phyloP scores from a whole-genome alignment of 2,329 filamentous ascomycete genomes.

The Exophiala spinifera region DNA sequence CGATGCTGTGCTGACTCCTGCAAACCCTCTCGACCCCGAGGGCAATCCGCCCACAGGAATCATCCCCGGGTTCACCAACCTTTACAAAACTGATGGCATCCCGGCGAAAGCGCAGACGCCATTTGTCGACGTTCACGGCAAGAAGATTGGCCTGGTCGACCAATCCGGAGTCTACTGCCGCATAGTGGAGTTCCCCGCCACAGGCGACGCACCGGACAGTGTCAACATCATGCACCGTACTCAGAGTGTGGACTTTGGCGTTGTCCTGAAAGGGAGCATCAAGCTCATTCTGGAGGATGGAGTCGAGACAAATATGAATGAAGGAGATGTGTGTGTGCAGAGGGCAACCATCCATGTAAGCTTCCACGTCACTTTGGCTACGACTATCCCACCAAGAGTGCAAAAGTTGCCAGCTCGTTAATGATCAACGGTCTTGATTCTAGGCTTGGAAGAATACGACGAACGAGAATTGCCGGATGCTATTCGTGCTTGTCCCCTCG shows the following conservation, averaged over 20 bases:
- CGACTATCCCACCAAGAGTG: too few relatives aligned
- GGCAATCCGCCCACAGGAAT: conserved; percentile 24
- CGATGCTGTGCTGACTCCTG: conserved; percentile 30
- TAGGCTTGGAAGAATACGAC: conserved; percentile 25
- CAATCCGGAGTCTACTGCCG: conserved; percentile 26
- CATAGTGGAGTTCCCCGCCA: conserved; percentile 32
- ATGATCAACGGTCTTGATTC: not conserved
- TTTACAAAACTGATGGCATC: conserved; percentile 29
- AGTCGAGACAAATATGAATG: conserved; percentile 28
- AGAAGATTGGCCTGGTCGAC: conserved; percentile 28
- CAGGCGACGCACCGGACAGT: conserved; percentile 10
- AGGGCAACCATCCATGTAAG: conserved; percentile 26
- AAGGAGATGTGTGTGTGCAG: conserved; percentile 34
- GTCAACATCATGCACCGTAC: conserved; percentile 28
- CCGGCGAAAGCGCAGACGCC: conserved; percentile 28
- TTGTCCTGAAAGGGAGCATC: conserved; percentile 33
- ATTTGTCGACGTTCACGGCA: conserved; percentile 31
- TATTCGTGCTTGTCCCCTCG: conserved; percentile 28
- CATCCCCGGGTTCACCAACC: conserved; percentile 30
- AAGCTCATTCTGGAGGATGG: conserved; percentile 33
- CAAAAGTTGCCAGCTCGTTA: not conserved
- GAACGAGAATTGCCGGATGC: conserved; percentile 23
- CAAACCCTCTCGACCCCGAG: conserved; percentile 29
- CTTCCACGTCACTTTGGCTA: not conserved
- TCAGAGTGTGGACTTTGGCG: conserved; percentile 33